Percentiles rank a stretch among this genome's conserved stretches.
Evolutionary conservation across 306 rosid genomes (phyloP).

Genomic region (Pterocarpus santalinus): DNA sequence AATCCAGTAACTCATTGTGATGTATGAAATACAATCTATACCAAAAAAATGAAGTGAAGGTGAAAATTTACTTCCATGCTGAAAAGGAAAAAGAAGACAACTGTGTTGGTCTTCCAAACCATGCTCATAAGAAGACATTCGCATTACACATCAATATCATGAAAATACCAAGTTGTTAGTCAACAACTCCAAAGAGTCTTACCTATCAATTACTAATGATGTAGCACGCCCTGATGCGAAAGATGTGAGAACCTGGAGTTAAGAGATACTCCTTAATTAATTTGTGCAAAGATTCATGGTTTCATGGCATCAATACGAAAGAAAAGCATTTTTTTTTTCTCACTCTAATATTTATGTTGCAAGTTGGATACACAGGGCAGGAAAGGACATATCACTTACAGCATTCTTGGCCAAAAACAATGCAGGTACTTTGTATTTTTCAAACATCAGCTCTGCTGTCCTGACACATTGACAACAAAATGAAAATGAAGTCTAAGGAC

Average conservation of each 20-base stretch:
- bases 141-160: slow-evolving; percentile 1
- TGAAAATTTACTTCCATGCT: background rate
- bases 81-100: slow-evolving; percentile 12
- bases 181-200: slow-evolving; percentile 43
- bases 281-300: slow-evolving; percentile 1
- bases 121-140: background rate
- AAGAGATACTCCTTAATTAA: slow-evolving; percentile 28
- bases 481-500: slow-evolving; percentile 9
- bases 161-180: slow-evolving; percentile 4
- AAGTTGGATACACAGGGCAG: slow-evolving; percentile 40
- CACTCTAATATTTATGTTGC: slow-evolving; percentile 12
- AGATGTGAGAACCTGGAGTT: slow-evolving; percentile 83
- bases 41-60: slow-evolving; percentile 14
- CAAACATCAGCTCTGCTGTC: slow-evolving; percentile 86
- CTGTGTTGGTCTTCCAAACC: background rate
- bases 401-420: slow-evolving; percentile 88
- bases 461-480: slow-evolving; percentile 54
- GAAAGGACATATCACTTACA: slow-evolving; percentile 51
- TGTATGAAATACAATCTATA: slow-evolving; percentile 8
- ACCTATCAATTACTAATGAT: slow-evolving; percentile 95
- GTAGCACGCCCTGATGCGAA: slow-evolving; percentile 99
- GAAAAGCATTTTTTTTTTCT: background rate
- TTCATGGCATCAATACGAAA: slow-evolving; percentile 11
- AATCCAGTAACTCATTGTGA: slow-evolving; percentile 20
- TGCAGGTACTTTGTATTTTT: slow-evolving; percentile 85